Base-by-base conservation (phyloP, 2,329 filamentous ascomycete species). In the Trichophyton mentagrophytes region DNA sequence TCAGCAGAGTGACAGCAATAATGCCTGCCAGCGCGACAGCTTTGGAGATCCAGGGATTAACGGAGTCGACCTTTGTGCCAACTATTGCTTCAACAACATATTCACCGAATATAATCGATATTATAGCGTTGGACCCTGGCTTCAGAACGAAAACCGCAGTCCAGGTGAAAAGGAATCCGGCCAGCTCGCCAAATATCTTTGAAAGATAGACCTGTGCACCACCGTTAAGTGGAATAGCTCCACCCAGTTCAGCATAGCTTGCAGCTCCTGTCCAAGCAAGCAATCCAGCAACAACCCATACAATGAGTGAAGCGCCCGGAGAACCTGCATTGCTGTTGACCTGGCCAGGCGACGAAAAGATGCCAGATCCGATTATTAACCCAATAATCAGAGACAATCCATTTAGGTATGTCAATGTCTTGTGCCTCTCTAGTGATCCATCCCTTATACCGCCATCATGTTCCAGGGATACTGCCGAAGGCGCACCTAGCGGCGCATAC, bases 51-150 rank as follows among this genome's bases (percentile, higher is more conserved):
- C 92, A 97, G 1, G 85, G 83, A 69, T 84, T 93, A 60, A 90
- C 82, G 25, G 85, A 84, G 68, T 88, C 85, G 1, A 88, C 88
- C 61, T 96, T 89, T n/a, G 90, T 85, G 7, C 91, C 91, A 62
- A 95, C 86, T 49, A 88, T 81, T 13, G 90, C 91, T 55, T 90
- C 82, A 59, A 96, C 89, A n/a, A 96, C 78, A 70, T 99, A 99
- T 75, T 99, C 93, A 49, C 93, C 93, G 79, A 97, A 96, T 69
- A 99, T 96, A 66, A 99, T 96, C 65, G 92, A 83, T 65, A 99
- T 90, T 70, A 99, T 99, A 64, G 93, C 93, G 8, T 90, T 86
- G 44, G 89, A 88, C 1, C 93, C 93, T 0, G 93, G 93, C 76
- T 96, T 97, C 64, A 99, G 78, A 11, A 99, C 93, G 63, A 93